Evolutionary conservation across 225 moss, liverwort and hornwort species (phyloP).

Genomic region (Lunularia cruciata): DNA sequence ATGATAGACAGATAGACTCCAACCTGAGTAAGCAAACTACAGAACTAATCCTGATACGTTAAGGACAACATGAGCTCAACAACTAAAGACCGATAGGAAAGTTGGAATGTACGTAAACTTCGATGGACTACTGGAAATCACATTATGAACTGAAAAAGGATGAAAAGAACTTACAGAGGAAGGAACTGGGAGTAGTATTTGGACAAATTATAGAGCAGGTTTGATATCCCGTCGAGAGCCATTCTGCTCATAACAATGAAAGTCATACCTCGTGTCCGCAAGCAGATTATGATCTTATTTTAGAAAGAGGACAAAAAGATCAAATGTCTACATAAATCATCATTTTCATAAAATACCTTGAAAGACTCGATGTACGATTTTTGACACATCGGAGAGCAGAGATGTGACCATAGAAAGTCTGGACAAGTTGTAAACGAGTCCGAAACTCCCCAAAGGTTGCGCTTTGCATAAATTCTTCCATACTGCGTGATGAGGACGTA

Average conservation of each 20-base stretch:
- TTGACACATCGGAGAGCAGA: conserved; percentile 42
- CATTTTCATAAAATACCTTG: conserved; percentile 26
- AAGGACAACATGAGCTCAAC: no score
- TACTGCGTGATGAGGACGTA: conserved; percentile 26
- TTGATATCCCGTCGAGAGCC: conserved; percentile 45
- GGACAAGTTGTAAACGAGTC: conserved; percentile 63
- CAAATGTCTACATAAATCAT: no score
- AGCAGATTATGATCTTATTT: neutral
- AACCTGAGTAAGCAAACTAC: no score
- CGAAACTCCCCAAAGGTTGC: conserved; percentile 80
- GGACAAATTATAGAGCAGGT: conserved; percentile 71
- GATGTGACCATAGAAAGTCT: conserved; percentile 72
- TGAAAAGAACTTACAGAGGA: conserved; percentile 43
- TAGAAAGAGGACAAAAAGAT: neutral
- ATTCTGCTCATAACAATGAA: conserved; percentile 12
- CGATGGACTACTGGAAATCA: no score
- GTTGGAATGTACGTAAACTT: no score
- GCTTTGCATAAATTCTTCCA: conserved; percentile 90
- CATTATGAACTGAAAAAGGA: no score
- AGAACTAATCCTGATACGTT: no score
- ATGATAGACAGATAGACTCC: no score
- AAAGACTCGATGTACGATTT: conserved; percentile 38
- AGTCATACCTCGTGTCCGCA: no score
- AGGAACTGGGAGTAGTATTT: conserved; percentile 89
- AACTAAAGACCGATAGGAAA: no score